These are phyloP conservation scores for Ogataea henricii DNA, from an alignment of 805 yeast genomes.

Conservation along the genomic window DNA sequence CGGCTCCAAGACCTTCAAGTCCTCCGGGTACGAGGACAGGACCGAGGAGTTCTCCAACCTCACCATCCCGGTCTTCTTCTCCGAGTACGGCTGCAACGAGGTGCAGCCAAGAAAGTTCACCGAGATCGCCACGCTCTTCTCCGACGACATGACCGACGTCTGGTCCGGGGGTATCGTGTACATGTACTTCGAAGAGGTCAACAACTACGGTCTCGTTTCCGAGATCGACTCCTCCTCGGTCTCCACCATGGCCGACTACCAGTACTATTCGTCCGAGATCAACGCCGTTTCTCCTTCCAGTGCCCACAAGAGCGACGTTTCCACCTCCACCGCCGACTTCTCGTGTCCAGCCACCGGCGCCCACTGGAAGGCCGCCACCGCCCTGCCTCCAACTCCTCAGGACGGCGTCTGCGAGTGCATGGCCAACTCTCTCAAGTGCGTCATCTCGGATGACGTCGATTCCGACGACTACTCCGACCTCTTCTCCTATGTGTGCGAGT, in stretches of 20 bases:
- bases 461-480: constrained; percentile 59
- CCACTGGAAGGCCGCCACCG: constrained; percentile 68
- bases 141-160: constrained; percentile 71
- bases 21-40: constrained; percentile 68
- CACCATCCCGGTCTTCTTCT: constrained; percentile 74
- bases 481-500: constrained; percentile 59
- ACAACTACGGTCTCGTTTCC: constrained; percentile 73
- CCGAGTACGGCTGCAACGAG: constrained; percentile 80
- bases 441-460: constrained; percentile 55
- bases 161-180: constrained; percentile 93
- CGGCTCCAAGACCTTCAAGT: constrained; percentile 57
- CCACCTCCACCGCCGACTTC: constrained; percentile 46
- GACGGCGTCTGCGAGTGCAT: constrained; percentile 65
- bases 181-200: constrained; percentile 78
- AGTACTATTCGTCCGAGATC: constrained; percentile 62
- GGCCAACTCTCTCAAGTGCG: constrained; percentile 57
- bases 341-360: constrained; percentile 61
- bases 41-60: constrained; percentile 65
- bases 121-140: constrained; percentile 67
- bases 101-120: constrained; percentile 71
- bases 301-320: constrained; percentile 41
- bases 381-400: constrained; percentile 80
- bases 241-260: constrained; percentile 62
- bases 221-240: constrained; percentile 49
- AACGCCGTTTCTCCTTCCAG: constrained; percentile 54